Evolutionary conservation across 2,329 filamentous ascomycete species (phyloP), one percentile per base, ranked within the genome.

Genomic region (Ustulina deusta): DNA sequence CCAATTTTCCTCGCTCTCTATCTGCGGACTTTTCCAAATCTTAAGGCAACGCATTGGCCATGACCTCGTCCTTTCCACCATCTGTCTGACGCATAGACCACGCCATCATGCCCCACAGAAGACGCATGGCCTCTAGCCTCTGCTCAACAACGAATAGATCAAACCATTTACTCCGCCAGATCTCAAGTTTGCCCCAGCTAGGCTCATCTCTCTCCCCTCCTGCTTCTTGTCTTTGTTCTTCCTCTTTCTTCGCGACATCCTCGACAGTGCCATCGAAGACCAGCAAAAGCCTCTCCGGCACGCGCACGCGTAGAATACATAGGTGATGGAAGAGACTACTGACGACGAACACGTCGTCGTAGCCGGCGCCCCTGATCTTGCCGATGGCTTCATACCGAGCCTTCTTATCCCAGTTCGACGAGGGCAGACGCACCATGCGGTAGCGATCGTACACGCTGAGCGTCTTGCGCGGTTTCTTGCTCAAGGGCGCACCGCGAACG

Each of bases 291-390:
- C 80, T 79, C 32, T 79, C 78, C 1, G 88, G 87, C 20, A 90
- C 87, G n/a, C 87, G 83, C 29, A 89, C 83, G 27, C 89, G 79
- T 65, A 90, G 73, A 55, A 91, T 77, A 29, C 83, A 86, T 13
- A 91, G 69, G 73, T 91, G 89, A 73, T 91, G 89, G 75, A 89
- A 89, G 34, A 90, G 76, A 4, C 83, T 84, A 76, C 86, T 89
- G 46, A 90, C 75, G 46, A 91, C 81, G 69, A 89, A 90, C 1
- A 90, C 79, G 71, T 91, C 88, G 70, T 91, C 89, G 73, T 85
- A 85, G 38, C 81, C 81, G 1, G 77, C 80, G 1, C 83, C 84
- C 0, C 72, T 72, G 11, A 77, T 75, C 69, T 83, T 85, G 5
- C 88, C 88, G 65, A 91, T 86, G 25, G 87, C 82, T 68, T 82